These are phyloP conservation scores for Periconia macrospinosa DNA, from an alignment of 2,329 filamentous ascomycete genomes.

Conservation along the genomic window DNA sequence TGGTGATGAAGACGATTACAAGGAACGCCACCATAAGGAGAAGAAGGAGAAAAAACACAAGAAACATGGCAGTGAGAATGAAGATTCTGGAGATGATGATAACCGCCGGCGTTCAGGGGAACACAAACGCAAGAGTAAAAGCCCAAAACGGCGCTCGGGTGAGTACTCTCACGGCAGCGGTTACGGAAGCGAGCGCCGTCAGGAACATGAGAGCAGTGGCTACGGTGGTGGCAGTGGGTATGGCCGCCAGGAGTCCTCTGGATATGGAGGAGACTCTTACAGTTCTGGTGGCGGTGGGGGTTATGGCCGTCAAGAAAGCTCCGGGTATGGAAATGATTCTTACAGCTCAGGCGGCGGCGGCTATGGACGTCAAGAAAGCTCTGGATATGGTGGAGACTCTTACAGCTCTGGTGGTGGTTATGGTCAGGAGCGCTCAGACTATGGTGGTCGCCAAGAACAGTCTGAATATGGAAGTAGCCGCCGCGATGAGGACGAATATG, in stretches of 20 bases:
- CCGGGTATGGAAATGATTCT: constrained; percentile 15
- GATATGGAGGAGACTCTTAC: constrained; percentile 9
- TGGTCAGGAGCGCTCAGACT: constrained; percentile 1
- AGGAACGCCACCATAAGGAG: constrained; percentile 36
- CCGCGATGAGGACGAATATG: constrained; percentile 17
- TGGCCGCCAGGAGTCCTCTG: constrained; percentile 7
- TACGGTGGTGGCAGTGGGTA: constrained; percentile 10
- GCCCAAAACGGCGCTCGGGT: constrained; percentile 25
- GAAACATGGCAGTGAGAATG: constrained; percentile 41
- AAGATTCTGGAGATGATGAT: constrained; percentile 32
- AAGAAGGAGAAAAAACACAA: constrained; percentile 48
- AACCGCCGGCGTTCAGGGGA: constrained; percentile 25
- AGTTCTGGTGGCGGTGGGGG: constrained; percentile 6
- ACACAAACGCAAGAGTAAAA: constrained; percentile 20
- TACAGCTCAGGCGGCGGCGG: constrained; percentile 10
- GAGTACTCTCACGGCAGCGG: constrained; percentile 13
- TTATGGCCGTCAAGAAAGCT: constrained; percentile 7
- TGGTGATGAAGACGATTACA: constrained; percentile 31
- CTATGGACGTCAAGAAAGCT: constrained; percentile 9
- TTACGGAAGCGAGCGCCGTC: constrained; percentile 27
- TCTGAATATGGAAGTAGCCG: constrained; percentile 7
- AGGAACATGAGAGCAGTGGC: constrained; percentile 20
- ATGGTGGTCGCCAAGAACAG: constrained; percentile 17
- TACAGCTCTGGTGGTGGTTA: constrained; percentile 14
- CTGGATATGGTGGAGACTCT: constrained; percentile 4